Percentiles rank a stretch among this genome's conserved stretches.
Evolutionary conservation across 2,329 filamentous ascomycete genomes (phyloP).

Genomic region (Claviceps pusilla): DNA sequence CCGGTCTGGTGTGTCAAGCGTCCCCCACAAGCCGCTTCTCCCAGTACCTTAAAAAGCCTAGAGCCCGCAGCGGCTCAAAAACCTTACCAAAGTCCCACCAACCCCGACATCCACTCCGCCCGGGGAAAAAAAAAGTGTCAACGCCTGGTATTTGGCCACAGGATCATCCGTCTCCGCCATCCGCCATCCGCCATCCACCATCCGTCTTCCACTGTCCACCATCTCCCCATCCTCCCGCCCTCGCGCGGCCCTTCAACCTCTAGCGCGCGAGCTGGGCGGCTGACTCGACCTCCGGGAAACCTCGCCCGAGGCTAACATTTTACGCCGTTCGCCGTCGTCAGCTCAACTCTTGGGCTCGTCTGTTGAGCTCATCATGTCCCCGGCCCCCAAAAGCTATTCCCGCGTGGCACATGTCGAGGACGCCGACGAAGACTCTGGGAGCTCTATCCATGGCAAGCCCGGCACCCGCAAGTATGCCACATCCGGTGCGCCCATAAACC

Average conservation of each 20-base stretch:
- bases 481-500: conserved; percentile 26
- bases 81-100: background rate
- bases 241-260: background rate
- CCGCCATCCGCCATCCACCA: background rate
- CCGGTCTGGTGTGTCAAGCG: too few relatives aligned
- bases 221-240: background rate
- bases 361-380: conserved; percentile 25
- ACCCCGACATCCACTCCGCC: background rate
- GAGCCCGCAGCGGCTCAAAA: background rate
- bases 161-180: background rate
- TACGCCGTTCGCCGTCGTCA: conserved; percentile 2
- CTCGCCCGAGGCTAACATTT: background rate
- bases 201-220: background rate
- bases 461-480: conserved; percentile 31
- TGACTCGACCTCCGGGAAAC: conserved; percentile 1
- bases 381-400: conserved; percentile 15
- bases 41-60: background rate
- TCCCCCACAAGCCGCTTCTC: conserved; percentile 2
- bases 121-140: background rate
- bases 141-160: background rate
- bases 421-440: conserved; percentile 31
- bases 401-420: conserved; percentile 35
- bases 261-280: background rate
- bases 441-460: conserved; percentile 24
- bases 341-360: background rate